These are phyloP conservation scores for Eucalyptus albens DNA, from an alignment of 345 rosid species.

Conservation along the genomic window DNA sequence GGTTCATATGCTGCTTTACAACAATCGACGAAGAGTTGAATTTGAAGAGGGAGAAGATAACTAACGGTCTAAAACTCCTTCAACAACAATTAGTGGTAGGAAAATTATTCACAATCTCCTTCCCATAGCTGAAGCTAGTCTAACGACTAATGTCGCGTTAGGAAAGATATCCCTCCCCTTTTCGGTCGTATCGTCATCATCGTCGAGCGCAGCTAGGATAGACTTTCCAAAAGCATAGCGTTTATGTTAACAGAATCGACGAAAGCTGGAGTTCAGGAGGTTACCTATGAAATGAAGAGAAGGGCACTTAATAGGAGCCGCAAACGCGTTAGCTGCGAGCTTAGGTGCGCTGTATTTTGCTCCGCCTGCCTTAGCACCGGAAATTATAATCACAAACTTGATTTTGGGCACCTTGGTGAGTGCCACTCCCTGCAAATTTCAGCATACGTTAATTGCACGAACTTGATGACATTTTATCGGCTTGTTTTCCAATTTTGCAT, in stretches of 20 bases:
- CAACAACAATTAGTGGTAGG: background rate
- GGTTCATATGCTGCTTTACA: background rate
- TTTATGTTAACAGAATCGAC: background rate
- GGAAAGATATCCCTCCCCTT: background rate
- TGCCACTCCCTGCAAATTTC: slow-evolving; percentile 45
- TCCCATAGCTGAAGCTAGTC: background rate
- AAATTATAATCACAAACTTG: slow-evolving; percentile 46
- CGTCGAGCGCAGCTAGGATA: background rate
- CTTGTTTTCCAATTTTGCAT: background rate
- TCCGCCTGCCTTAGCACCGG: slow-evolving; percentile 35
- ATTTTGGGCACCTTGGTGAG: slow-evolving; percentile 52
- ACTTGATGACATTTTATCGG: background rate
- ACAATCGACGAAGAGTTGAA: background rate
- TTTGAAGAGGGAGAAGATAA: background rate
- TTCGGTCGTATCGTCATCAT: background rate
- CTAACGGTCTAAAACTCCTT: background rate
- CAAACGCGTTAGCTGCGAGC: slow-evolving; percentile 36
- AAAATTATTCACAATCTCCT: background rate
- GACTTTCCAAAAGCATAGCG: background rate
- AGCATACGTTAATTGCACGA: background rate
- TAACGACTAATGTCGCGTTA: background rate
- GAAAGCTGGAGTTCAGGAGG: background rate
- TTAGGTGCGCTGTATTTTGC: slow-evolving; percentile 1
- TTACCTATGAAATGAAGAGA: slow-evolving; percentile 70
- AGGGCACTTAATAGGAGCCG: slow-evolving; percentile 25